Percentiles rank a stretch among this genome's conserved stretches.
Evolutionary conservation across 768 basidiomycete species (phyloP).

Genomic region (Cubamyces lactineus): DNA sequence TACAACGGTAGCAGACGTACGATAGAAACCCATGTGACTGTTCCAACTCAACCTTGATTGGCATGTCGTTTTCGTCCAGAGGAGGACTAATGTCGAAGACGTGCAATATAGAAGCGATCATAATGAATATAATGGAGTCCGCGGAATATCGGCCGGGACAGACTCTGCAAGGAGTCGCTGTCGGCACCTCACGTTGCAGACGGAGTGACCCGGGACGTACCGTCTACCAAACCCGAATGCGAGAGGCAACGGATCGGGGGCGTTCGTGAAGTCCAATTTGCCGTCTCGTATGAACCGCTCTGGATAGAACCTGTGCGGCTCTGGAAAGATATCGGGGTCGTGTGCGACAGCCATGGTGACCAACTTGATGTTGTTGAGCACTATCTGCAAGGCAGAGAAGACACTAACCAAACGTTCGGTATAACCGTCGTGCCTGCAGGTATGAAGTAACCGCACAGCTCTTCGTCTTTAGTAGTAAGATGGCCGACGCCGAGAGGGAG

Average conservation of each 20-base stretch:
- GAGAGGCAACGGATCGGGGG: constrained; percentile 14
- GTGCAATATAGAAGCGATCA: constrained; percentile 20
- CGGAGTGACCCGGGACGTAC: constrained; percentile 6
- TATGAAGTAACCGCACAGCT: constrained; percentile 28
- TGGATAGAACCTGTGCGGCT: constrained; percentile 81
- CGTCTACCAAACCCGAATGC: constrained; percentile 34
- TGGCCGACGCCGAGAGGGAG: constrained; percentile 29
- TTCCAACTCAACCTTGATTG: neutral
- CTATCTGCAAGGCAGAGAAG: neutral
- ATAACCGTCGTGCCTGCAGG: constrained; percentile 30
- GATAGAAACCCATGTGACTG: constrained; percentile 5
- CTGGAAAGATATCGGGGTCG: constrained; percentile 83
- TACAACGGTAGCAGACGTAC: neutral
- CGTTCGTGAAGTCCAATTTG: constrained; percentile 68
- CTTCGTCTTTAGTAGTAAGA: constrained; percentile 29
- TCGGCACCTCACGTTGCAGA: no score
- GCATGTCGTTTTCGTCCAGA: constrained; percentile 13
- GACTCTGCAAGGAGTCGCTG: neutral
- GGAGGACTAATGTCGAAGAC: constrained; percentile 24
- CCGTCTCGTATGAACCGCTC: constrained; percentile 62
- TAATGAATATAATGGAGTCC: constrained; percentile 19
- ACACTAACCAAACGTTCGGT: constrained; percentile 29
- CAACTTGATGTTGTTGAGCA: neutral
- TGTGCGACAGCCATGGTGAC: constrained; percentile 62
- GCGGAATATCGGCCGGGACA: constrained; percentile 26